Evolutionary conservation across 2,329 filamentous ascomycete genomes (phyloP).

Genomic region (Pseudocercospora fuligena): DNA sequence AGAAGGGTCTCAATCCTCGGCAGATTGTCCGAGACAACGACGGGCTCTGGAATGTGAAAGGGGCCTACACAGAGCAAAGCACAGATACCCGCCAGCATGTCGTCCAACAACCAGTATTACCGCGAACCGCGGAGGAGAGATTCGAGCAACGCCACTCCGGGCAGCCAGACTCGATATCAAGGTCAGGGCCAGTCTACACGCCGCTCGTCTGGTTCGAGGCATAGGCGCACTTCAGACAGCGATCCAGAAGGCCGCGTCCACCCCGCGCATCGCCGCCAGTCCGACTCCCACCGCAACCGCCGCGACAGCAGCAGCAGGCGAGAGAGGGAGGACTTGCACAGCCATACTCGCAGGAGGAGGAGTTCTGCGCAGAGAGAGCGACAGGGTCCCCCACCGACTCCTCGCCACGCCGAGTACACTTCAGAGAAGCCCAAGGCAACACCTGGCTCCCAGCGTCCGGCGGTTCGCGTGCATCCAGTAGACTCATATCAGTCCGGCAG

Average conservation of each 20-base stretch:
- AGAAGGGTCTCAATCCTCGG: not conserved
- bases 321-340: constrained; percentile 28
- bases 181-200: constrained; percentile 11
- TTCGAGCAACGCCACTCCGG: constrained; percentile 20
- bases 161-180: constrained; percentile 14
- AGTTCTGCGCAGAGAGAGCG: constrained; percentile 30
- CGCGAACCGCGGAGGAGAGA: constrained; percentile 22
- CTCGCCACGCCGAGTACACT: constrained; percentile 17
- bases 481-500: constrained; percentile 43
- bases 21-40: constrained; percentile 5
- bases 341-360: constrained; percentile 28
- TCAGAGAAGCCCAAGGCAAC: constrained; percentile 41
- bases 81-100: constrained; percentile 24
- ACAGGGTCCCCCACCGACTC: not conserved
- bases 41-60: constrained; percentile 19
- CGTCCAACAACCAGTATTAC: constrained; percentile 26
- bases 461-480: constrained; percentile 26
- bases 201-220: constrained; percentile 63
- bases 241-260: constrained; percentile 57
- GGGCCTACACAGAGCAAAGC: not conserved
- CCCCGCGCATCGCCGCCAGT: constrained; percentile 45
- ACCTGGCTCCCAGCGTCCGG: constrained; percentile 31
- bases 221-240: constrained; percentile 65
- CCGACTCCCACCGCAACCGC: constrained; percentile 30
- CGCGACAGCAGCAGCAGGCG: constrained; percentile 29